Base-by-base conservation (phyloP, 2,329 filamentous ascomycete species). In the Alternaria sp. region DNA sequence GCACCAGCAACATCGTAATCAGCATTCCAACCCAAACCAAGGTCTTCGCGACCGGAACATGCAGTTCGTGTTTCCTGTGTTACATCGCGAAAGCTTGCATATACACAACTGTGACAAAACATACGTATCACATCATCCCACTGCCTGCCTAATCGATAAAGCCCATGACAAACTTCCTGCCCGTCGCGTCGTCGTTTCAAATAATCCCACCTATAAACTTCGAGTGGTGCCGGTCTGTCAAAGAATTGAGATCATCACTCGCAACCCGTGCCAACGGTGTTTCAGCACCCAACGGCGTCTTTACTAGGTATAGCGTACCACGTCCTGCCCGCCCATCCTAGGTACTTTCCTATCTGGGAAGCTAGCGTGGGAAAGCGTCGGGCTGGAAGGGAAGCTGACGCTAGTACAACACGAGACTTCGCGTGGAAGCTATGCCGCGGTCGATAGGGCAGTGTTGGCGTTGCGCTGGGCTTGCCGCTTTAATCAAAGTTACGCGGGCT, bases 381-480 rank as follows among this genome's bases (percentile, higher is more conserved):
- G 21, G 15, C 37, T 41, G 37, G n/a, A 18, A 41, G 37, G n/a
- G 37, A 41, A 41, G 37, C 4, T 4, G 4, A 4, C 37, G 37
- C 37, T 41, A 41, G 37, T 41, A 41, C 37, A 18, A 41, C 37
- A 41, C 37, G 37, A 41, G 37, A 4, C 23, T 44, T 65, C 65
- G 70, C 67, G 65, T 69, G 67, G 71, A 71, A 73, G 68, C 66
- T 69, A 64, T 69, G 69, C 71, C 71, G 70, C 59, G 37, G 68
- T 58, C 47, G 60, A 55, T 33, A 28, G 30, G 47, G 28, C 47
- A 51, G n/a, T 51, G 21, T 23, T 47, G 44, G 20, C 20, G 20
- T 21, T 21, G 21, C 8, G 20, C 20, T 20, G 44, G 37, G 50
- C 58, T 61, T 58, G 55, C 43, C 44, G 33, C 55, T 55, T 55